Evolutionary conservation across 2,329 filamentous ascomycete genomes (phyloP), one percentile per base, ranked within the genome.

Genomic region (Zopfia rhizophila): DNA sequence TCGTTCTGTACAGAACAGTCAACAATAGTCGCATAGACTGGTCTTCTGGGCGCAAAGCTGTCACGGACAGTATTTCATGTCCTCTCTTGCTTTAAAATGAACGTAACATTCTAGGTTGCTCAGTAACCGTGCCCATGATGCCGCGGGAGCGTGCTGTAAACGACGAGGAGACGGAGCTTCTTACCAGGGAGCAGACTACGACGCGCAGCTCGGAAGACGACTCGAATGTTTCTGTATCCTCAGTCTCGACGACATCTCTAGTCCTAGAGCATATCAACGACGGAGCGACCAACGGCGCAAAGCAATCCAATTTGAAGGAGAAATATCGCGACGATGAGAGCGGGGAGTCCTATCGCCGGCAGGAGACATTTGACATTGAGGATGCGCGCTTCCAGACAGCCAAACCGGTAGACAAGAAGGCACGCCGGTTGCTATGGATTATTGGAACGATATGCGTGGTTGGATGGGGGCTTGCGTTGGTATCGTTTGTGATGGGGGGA

Each of bases 161-260:
- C 56, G 68, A 73, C 52, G 75, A 78, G 61, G 75, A 79, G 67
- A 68, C 71, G 44, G 68, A 74, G 58, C 75, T 76, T 47, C 68
- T 79, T 16, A 74, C 70, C 19, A 61, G 63, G 35, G 56, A 69
- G 25, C 62, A 70, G 41, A 49, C 51, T 36, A 48, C 62, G 27
- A 44, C 62, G 43, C 65, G 62, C 48, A 47, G 53, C 47, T 72
- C 69, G 46, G 63, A 70, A 51, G 70, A 69, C 52, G 61, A 62
- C 32, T 68, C 57, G 5, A 64, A 66, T 40, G 81, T 81, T 51
- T 90, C 89, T 3, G 70, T 83, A 32, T 90, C 88, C n/a, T 88
- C 87, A 28, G 86, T 85, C n/a, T 94, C 90, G 23, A 93, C 90
- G 8, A 91, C 88, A 3, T 93, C 90, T 60, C 79, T 94, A 11